These are phyloP conservation scores for Hypoxylon lienhwacheense DNA, from an alignment of 495 filamentous ascomycete species.

Conservation along the genomic window DNA sequence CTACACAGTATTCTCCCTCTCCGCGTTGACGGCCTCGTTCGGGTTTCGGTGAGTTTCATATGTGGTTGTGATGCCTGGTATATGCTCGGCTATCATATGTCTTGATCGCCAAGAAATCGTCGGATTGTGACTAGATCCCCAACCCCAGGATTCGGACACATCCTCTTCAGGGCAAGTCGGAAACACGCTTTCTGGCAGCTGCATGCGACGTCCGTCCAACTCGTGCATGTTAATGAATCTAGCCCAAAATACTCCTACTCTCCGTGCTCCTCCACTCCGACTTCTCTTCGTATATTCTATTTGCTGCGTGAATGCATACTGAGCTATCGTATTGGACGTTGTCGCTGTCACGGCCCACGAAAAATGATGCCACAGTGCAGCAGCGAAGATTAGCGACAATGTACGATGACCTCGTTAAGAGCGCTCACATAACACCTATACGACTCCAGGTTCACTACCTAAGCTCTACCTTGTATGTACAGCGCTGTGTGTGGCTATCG, in stretches of 20 bases:
- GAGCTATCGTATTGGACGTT: slow-evolving; percentile 13
- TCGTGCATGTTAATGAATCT: slow-evolving; percentile 18
- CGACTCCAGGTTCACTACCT: neutral
- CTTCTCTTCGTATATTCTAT: slow-evolving; percentile 9
- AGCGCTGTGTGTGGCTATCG: slow-evolving; percentile 9
- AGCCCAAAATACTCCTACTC: slow-evolving; percentile 23
- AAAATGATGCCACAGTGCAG: slow-evolving; percentile 25
- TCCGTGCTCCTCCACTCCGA: slow-evolving; percentile 15
- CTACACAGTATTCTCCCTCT: no score
- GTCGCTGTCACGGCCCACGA: slow-evolving; percentile 6
- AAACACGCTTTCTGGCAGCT: slow-evolving; percentile 33
- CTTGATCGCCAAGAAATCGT: slow-evolving; percentile 29
- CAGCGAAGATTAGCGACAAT: slow-evolving; percentile 23
- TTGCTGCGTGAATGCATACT: neutral
- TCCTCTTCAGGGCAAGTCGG: slow-evolving; percentile 24
- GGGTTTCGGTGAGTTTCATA: slow-evolving; percentile 28
- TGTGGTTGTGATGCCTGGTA: slow-evolving; percentile 4
- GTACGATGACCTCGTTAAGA: slow-evolving; percentile 15
- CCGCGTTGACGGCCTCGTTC: neutral
- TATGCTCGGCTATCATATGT: slow-evolving; percentile 20
- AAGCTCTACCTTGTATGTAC: neutral
- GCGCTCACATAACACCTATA: no score
- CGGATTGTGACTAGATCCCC: slow-evolving; percentile 34
- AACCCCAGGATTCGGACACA: slow-evolving; percentile 27
- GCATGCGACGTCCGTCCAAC: slow-evolving; percentile 27